These are phyloP conservation scores for Xylaria sp. DNA, from an alignment of 2,329 filamentous ascomycete genomes.

Conservation along the genomic window DNA sequence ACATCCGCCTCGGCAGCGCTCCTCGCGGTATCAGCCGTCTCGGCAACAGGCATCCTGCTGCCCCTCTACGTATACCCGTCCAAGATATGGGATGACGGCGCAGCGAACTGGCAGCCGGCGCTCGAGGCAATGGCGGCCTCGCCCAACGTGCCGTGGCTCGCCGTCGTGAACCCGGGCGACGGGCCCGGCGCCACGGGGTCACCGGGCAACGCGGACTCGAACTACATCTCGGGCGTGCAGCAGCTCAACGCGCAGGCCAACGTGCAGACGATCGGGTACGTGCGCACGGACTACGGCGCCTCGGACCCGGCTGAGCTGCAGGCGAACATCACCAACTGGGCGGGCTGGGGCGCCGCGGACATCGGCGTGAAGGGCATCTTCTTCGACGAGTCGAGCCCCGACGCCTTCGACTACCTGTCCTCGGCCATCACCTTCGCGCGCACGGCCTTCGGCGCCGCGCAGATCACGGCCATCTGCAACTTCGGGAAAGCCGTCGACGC, in stretches of 20 bases:
- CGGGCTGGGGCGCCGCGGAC: constrained; percentile 49
- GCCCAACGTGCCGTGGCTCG: constrained; percentile 24
- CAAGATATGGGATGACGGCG: constrained; percentile 17
- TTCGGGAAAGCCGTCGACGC: constrained; percentile 18
- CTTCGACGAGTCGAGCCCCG: constrained; percentile 52
- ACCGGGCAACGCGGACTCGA: constrained; percentile 46
- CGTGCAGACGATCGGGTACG: constrained; percentile 55
- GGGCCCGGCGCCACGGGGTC: constrained; percentile 48
- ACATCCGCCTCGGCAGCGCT: constrained; percentile 7
- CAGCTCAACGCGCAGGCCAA: constrained; percentile 54
- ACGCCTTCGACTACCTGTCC: constrained; percentile 39
- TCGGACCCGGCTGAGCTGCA: constrained; percentile 48
- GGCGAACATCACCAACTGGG: constrained; percentile 52
- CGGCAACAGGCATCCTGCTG: constrained; percentile 32
- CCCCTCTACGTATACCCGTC: constrained; percentile 35
- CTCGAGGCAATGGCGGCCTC: constrained; percentile 22
- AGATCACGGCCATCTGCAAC: constrained; percentile 31
- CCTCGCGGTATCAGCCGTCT: constrained; percentile 19
- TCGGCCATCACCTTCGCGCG: constrained; percentile 25
- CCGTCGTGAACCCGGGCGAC: constrained; percentile 48
- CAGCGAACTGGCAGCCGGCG: constrained; percentile 30
- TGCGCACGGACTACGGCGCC: constrained; percentile 52
- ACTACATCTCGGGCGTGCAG: constrained; percentile 51
- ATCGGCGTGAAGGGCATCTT: constrained; percentile 53
- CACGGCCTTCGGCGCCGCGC: constrained; percentile 21